phyloP scores from a whole-genome alignment of 2,329 filamentous ascomycete species.

The Lachnellula occidentalis region DNA sequence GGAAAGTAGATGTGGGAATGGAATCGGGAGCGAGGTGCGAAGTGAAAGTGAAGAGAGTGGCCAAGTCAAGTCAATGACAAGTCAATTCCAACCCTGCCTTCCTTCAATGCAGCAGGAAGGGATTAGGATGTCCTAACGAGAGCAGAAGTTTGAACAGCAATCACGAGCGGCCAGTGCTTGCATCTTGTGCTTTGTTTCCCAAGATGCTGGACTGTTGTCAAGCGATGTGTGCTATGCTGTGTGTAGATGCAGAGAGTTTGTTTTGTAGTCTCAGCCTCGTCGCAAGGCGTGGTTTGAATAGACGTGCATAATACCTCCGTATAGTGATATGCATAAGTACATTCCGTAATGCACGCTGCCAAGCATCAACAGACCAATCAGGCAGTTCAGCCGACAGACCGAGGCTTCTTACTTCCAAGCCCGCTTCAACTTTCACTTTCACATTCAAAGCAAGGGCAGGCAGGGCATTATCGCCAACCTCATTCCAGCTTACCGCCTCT shows the following conservation, averaged over 20 bases:
- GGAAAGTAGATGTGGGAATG: too few relatives aligned
- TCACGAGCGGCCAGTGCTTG: not conserved
- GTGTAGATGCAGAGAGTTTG: too few relatives aligned
- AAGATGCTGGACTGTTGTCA: not conserved
- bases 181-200: not conserved
- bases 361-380: not conserved
- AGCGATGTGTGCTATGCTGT: slow-evolving; percentile 7
- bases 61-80: not conserved
- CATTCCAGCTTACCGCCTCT: slow-evolving; percentile 17
- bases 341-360: not conserved
- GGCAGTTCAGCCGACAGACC: slow-evolving; percentile 3
- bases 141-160: not conserved
- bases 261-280: slow-evolving; percentile 4
- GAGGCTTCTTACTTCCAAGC: slow-evolving; percentile 11
- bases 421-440: slow-evolving; percentile 11
- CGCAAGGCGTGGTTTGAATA: slow-evolving; percentile 1
- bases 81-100: not conserved
- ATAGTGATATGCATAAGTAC: not conserved
- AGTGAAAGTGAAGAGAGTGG: too few relatives aligned
- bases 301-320: slow-evolving; percentile 3
- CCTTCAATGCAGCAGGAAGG: too few relatives aligned
- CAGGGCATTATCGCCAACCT: slow-evolving; percentile 11
- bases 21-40: too few relatives aligned
- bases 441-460: not conserved
- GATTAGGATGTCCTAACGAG: not conserved